These are phyloP conservation scores for Cryptococcus sp. DNA, from an alignment of 1,284 basidiomycete species.

Conservation along the genomic window DNA sequence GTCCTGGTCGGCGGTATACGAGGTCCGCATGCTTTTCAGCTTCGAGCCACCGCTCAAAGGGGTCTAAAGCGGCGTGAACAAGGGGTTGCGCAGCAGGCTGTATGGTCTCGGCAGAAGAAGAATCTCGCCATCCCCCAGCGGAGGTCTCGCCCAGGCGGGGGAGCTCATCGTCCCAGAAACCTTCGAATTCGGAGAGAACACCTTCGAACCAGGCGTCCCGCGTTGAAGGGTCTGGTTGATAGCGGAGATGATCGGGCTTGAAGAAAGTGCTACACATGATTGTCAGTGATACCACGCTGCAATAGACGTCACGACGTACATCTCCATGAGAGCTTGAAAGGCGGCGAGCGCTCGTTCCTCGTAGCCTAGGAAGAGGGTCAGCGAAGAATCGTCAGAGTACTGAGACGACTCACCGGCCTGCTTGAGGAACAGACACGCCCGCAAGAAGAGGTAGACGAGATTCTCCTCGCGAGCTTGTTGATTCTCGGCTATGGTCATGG, in stretches of 20 bases:
- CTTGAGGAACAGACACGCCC: slow-evolving; percentile 60
- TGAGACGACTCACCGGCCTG: slow-evolving; percentile 66
- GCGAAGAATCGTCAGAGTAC: background rate
- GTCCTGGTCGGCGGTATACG: slow-evolving; percentile 58
- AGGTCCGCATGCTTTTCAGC: slow-evolving; percentile 62
- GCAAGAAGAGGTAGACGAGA: slow-evolving; percentile 46
- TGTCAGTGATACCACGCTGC: slow-evolving; percentile 1
- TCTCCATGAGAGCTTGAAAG: slow-evolving; percentile 57
- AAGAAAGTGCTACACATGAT: slow-evolving; percentile 50
- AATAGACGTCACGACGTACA: slow-evolving; percentile 37
- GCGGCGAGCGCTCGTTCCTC: slow-evolving; percentile 55
- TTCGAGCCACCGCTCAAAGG: slow-evolving; percentile 69
- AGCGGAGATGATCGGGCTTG: slow-evolving; percentile 37
- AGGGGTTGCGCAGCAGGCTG: background rate
- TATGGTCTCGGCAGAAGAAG: slow-evolving; percentile 1
- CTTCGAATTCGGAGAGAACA: slow-evolving; percentile 51
- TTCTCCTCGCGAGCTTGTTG: slow-evolving; percentile 42
- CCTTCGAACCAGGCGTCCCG: slow-evolving; percentile 26
- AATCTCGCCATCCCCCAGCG: slow-evolving; percentile 52
- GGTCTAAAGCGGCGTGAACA: slow-evolving; percentile 55
- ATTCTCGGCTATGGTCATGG: slow-evolving; percentile 1
- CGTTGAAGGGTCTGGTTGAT: slow-evolving; percentile 7
- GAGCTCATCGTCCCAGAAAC: slow-evolving; percentile 57
- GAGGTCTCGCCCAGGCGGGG: slow-evolving; percentile 56
- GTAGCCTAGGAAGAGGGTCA: slow-evolving; percentile 48